A percentile compares a stretch with the other conserved stretches of the same genome.
These are phyloP conservation scores for Trichoderma hamatum DNA, from an alignment of 2,329 filamentous ascomycete genomes.

Conservation along the genomic window DNA sequence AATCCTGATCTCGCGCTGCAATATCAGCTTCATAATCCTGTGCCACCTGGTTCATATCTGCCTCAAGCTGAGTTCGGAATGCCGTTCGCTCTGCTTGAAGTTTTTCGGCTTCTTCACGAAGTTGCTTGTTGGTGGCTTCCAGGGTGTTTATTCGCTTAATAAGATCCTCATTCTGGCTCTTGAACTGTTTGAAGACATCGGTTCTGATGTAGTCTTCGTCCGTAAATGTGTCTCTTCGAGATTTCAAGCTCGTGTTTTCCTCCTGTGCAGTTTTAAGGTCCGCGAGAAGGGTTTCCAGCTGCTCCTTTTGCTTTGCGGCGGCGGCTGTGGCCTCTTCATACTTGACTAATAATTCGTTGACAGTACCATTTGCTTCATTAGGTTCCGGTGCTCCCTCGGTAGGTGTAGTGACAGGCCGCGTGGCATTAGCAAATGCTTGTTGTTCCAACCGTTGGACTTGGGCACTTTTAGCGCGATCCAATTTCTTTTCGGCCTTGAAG, in stretches of 20 bases:
- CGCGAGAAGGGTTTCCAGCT: slow-evolving; percentile 75
- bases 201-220: slow-evolving; percentile 95
- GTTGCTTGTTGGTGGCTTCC: slow-evolving; percentile 82
- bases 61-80: slow-evolving; percentile 79
- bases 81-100: slow-evolving; percentile 81
- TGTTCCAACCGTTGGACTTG: slow-evolving; percentile 92
- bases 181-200: slow-evolving; percentile 90
- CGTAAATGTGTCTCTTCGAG: slow-evolving; percentile 69
- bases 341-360: slow-evolving; percentile 71
- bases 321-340: slow-evolving; percentile 77
- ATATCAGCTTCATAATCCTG: slow-evolving; percentile 82
- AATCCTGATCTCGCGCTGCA: slow-evolving; percentile 77
- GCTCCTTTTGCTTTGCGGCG: slow-evolving; percentile 82
- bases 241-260: slow-evolving; percentile 75
- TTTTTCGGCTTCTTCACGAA: slow-evolving; percentile 84
- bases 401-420: slow-evolving; percentile 48
- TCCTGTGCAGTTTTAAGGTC: slow-evolving; percentile 76
- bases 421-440: slow-evolving; percentile 75
- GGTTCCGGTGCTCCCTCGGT: slow-evolving; percentile 53
- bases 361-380: slow-evolving; percentile 57
- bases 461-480: slow-evolving; percentile 84
- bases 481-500: slow-evolving; percentile 91
- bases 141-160: slow-evolving; percentile 90
- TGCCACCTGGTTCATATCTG: slow-evolving; percentile 72
- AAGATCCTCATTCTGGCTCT: slow-evolving; percentile 86